These are phyloP conservation scores for Citrus sp. DNA, from an alignment of 345 rosid genomes.

Conservation along the genomic window DNA sequence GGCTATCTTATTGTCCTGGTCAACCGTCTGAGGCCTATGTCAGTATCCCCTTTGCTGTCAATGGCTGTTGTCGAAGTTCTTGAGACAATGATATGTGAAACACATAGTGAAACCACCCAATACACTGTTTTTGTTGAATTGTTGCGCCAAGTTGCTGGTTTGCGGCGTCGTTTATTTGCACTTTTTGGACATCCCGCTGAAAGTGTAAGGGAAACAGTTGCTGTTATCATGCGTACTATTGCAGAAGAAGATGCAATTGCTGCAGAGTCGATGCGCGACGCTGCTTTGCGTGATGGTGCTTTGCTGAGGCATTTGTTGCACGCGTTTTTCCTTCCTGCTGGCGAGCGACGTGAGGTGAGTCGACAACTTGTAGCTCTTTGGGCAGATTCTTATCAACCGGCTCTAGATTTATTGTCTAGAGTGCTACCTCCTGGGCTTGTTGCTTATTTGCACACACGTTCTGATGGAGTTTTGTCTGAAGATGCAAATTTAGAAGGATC, in stretches of 20 bases:
- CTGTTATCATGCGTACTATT: slow-evolving; percentile 96
- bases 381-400: slow-evolving; percentile 99
- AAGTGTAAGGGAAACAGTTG: slow-evolving; percentile 94
- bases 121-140: slow-evolving; percentile 92
- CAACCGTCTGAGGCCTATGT: slow-evolving; percentile 90
- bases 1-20: slow-evolving; percentile 76
- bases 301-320: slow-evolving; percentile 90
- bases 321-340: slow-evolving; percentile 82
- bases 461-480: slow-evolving; percentile 53
- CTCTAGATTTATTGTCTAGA: slow-evolving; percentile 80
- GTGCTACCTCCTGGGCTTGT: slow-evolving; percentile 99
- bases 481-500: slow-evolving; percentile 73
- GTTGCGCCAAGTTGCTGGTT: slow-evolving; percentile 93
- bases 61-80: slow-evolving; percentile 97
- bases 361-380: slow-evolving; percentile 99
- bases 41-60: slow-evolving; percentile 89
- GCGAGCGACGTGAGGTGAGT: slow-evolving; percentile 95
- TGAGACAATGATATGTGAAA: slow-evolving; percentile 99
- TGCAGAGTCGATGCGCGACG: slow-evolving; percentile 98
- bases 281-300: slow-evolving; percentile 99
- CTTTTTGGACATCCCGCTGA: slow-evolving; percentile 99
- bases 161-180: slow-evolving; percentile 93
- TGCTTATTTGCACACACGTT: slow-evolving; percentile 94
- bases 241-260: slow-evolving; percentile 99
- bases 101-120: slow-evolving; percentile 98